phyloP scores from a whole-genome alignment of 768 basidiomycete species.

The Podaxis pistillaris region DNA sequence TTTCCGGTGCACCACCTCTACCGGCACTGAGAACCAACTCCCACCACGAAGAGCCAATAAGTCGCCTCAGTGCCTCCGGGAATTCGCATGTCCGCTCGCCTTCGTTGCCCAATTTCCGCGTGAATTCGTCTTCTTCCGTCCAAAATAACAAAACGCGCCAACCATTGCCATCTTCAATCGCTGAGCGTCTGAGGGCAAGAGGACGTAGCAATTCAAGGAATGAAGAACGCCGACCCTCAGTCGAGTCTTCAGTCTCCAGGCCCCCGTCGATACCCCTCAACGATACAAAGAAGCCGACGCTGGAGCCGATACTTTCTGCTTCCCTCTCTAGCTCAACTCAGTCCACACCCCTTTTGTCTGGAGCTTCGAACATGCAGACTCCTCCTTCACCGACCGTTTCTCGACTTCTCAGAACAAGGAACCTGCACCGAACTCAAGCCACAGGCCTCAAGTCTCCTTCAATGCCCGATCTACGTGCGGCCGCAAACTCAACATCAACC shows the following conservation, averaged over 20 bases:
- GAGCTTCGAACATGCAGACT: background rate
- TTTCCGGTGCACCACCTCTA: background rate
- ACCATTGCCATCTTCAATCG: background rate
- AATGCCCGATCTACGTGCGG: constrained; percentile 8
- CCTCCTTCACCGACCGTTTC: background rate
- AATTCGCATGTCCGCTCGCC: constrained; percentile 6
- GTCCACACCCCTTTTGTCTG: background rate
- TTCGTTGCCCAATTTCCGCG: constrained; percentile 6
- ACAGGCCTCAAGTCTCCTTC: constrained; percentile 2
- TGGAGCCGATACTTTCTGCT: background rate
- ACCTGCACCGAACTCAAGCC: background rate
- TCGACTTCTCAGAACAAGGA: background rate
- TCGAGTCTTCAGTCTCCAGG: background rate
- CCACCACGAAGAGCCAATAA: background rate
- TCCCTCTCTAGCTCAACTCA: background rate
- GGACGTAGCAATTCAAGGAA: background rate
- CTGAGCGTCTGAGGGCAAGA: constrained; percentile 1
- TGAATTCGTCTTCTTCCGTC: background rate
- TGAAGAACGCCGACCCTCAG: background rate
- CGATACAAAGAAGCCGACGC: background rate
- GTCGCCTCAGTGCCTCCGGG: background rate
- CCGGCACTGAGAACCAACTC: background rate
- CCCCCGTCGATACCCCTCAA: background rate
- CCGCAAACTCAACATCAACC: too few relatives aligned
- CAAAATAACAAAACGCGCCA: background rate